Base-by-base conservation (phyloP, 73 alveolate genomes). In the Paramecium tetraurelia region DNA sequence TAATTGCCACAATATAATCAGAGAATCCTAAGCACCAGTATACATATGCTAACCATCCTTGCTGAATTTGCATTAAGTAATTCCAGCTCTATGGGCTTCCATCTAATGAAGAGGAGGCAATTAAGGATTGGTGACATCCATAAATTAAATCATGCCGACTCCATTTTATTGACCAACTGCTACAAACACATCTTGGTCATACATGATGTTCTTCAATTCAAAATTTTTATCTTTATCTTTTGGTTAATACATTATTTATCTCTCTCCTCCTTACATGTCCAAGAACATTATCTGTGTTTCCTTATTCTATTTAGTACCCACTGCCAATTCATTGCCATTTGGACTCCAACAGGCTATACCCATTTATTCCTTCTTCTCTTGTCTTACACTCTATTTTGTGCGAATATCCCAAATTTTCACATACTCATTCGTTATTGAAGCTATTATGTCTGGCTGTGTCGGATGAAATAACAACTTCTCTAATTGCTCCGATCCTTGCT, bases 261-360 rank as follows among this genome's bases (percentile, higher is more conserved):
- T 40, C 46, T 80, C 90, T 5, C 90, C 90, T 22, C 90, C 90
- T 24, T n/a, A 35, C 84, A 63, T 63, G 21, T 80, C 90, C 9
- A 80, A 9, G 24, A 80, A 44, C 29, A 41, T 12, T 9, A 80
- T 80, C 48, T 48, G 20, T 22, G 46, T 80, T 43, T 80, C 90
- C 48, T 80, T 80, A 48, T 80, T 80, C 29, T 21, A 44, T 80
- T 48, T 80, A 4, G 38, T 63, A 1, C 70, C 90, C 12, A 41
- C 33, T 7, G 75, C 90, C 76, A 80, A 80, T 80, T 80, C 90
- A 80, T 80, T 80, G 5, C 90, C 90, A 80, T 35, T 80, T 27
- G 48, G 35, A 80, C 75, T 80, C 90, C 90, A 80, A 44, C 63
- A 22, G 4, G 90, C 90, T 5, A 46, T 43, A 9, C 90, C 90